Evolutionary conservation across 2,329 filamentous ascomycete species (phyloP).

Genomic region (Xylariaceae sp.): DNA sequence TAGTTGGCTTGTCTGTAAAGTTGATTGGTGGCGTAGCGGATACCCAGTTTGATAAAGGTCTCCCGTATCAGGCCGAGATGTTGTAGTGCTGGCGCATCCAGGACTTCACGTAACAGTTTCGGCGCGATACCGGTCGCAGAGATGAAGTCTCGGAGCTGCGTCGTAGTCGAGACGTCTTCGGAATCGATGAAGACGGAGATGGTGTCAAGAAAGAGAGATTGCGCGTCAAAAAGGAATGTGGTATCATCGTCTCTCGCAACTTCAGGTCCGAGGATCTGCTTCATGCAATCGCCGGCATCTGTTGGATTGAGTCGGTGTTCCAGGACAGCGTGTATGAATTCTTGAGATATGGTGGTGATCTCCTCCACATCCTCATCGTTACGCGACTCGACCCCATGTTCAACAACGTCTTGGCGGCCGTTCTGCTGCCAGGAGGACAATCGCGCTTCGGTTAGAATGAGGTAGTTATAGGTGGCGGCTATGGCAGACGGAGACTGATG

Average conservation of each 20-base stretch:
- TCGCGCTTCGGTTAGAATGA: slow-evolving; percentile 64
- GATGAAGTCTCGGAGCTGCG: slow-evolving; percentile 58
- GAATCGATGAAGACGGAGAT: slow-evolving; percentile 71
- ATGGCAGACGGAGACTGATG: slow-evolving; percentile 24
- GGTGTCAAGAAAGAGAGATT: slow-evolving; percentile 73
- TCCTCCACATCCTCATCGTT: slow-evolving; percentile 60
- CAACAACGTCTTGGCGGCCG: slow-evolving; percentile 61
- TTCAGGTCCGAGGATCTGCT: slow-evolving; percentile 61
- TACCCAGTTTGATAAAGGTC: slow-evolving; percentile 76
- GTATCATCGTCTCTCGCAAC: slow-evolving; percentile 36
- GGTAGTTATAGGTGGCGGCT: slow-evolving; percentile 57
- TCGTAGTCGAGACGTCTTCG: slow-evolving; percentile 45
- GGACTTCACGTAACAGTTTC: slow-evolving; percentile 65
- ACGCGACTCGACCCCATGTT: slow-evolving; percentile 56
- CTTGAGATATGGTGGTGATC: slow-evolving; percentile 71
- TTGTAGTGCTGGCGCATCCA: slow-evolving; percentile 73
- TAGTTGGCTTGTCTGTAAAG: slow-evolving; percentile 96
- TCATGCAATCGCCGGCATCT: slow-evolving; percentile 66
- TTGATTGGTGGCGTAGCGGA: slow-evolving; percentile 85
- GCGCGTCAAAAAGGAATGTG: slow-evolving; percentile 49
- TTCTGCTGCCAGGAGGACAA: slow-evolving; percentile 59
- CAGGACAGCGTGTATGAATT: slow-evolving; percentile 70
- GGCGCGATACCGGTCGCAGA: slow-evolving; percentile 65
- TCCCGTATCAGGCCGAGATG: slow-evolving; percentile 72
- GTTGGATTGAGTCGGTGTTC: slow-evolving; percentile 58